Base-by-base conservation (phyloP, 2,329 filamentous ascomycete genomes). In the Aspergillus sojae region DNA sequence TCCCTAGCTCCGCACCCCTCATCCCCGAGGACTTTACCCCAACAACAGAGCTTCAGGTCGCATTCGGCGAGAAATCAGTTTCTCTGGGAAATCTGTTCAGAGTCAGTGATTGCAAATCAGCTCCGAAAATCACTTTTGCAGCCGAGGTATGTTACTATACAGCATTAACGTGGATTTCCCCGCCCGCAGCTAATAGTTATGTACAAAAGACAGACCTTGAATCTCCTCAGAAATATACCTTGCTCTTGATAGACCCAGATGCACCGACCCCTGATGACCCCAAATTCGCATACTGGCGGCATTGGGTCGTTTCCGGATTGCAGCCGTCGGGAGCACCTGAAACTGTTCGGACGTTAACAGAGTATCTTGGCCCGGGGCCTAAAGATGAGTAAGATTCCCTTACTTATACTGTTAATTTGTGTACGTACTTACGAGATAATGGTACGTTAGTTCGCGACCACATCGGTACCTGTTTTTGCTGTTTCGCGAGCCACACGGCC, bases 281-380 rank as follows among this genome's bases (percentile, higher is more conserved):
- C 23, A 68, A 67, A 28, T 68, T 64, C 21, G 65, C 67, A 5
- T 68, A 65, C 48, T 68, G 67, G 67, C 48, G 67, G 43, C 65
- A 68, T 43, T 68, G 67, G 67, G 63, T 68, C 1, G 55, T 67
- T 3, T 61, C 61, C 0, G 65, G 65, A n/a, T 16, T 68, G 4
- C 56, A 45, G 14, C 57, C 67, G 0, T 19, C 34, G 0, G 30
- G 57, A 10, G 19, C 19, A 2, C 23, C 21, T 21, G 28, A 45
- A 7, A 10, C 34, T 26, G 39, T 48, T 9, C 30, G 58, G 9
- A 32, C 60, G 0, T n/a, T 68, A 59, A 68, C 67, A 7, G 65
- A 65, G 39, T 67, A 68, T 58, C 62, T 68, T 26, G 65, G 65
- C 3, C 65, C 67, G 1, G 67, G 67, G 9, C 67, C 67, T 1